Evolutionary conservation across 177 flowering plant species (phyloP), one percentile per base, ranked within the genome.

Genomic region (Tripterygium wilfordii): DNA sequence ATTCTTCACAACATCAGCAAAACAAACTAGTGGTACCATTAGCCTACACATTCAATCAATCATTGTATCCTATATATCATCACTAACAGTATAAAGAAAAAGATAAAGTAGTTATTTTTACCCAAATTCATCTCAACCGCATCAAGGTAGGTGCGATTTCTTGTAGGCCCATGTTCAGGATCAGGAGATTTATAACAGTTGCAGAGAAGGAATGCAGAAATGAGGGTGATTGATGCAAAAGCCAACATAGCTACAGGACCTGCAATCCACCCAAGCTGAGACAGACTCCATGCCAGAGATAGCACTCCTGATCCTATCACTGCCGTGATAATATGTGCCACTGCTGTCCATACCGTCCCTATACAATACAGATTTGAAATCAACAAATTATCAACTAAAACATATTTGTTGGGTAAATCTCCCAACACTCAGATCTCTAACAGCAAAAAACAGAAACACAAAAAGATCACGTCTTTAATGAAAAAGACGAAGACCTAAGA

Each of bases 241-340:
- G 19, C 21, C 0, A 78, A 5, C 35, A 75, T 61, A 17, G 48
- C 9, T 9, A 67, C 0, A 1, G 83, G 83, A 22, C 78, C 83
- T n/a, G 69, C 78, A 26, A 72, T 39, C 83, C 83, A 78, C 0
- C 83, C 83, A 3, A 78, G 58, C 59, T 65, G 76, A 1, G 76
- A 66, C 31, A 60, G 41, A 53, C 73, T 53, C 83, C 83, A 77
- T 18, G 83, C 69, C 0, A 77, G 62, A 1, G 83, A 75, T 10
- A 78, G 57, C 7, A 78, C 78, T 15, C 83, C 83, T 1, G 83
- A 49, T 5, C 80, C 83, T 33, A 78, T 75, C 36, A 70, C 72
- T 8, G 59, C 80, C 8, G 83, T 72, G 27, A 78, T 67, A 22
- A 78, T 64, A 20, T 75, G 83, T 6, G 83, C 80, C 33, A 57